Base-by-base conservation (phyloP, 495 filamentous ascomycete species). In the Penicillium simplicissimum region DNA sequence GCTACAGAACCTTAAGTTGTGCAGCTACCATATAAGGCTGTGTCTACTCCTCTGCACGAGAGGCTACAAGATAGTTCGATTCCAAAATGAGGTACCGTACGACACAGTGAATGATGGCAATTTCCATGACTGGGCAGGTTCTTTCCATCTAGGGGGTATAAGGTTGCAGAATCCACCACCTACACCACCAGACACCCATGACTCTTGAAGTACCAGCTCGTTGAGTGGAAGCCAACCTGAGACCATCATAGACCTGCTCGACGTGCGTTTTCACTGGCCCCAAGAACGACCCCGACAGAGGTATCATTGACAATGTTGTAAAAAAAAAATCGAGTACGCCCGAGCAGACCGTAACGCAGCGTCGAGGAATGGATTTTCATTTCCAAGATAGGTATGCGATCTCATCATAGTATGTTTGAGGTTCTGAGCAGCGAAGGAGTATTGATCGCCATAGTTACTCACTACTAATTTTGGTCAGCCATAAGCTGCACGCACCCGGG, bases 341-440 rank as follows among this genome's bases (percentile, higher is more conserved):
- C 51, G 51, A 33, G 35, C 37, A 33, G 47, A 35, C 13, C 37
- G 34, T 40, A 49, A 64, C 54, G 59, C 59, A 65, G 35, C 33
- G 11, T 19, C 59, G 40, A 37, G 63, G 57, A 69, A 67, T 60
- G 61, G 49, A 59, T 23, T 13, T 5, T 52, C 40, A 13, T 52
- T 28, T 52, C 31, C 56, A 57, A 35, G 55, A 34, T 25, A 35
- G 55, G 28, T 25, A 65, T 62, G 61, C 37, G 11, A 61, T 59
- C 60, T 17, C 43, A 56, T 40, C 2, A 48, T 0, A 19, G n/a
- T n/a, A n/a, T n/a, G 1, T 11, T 43, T 14, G 5, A 6, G 15
- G n/a, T 6, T 6, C 8, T 1, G 21, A 28, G 11, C 45, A 28
- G 23, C 0, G 15, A 49, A 51, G 34, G n/a, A 25, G 40, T 19